Percentiles rank a stretch among this genome's conserved stretches.
Conservation (phyloP, 2,329 filamentous ascomycete species). For the Fragosphaeria purpurea region DNA sequence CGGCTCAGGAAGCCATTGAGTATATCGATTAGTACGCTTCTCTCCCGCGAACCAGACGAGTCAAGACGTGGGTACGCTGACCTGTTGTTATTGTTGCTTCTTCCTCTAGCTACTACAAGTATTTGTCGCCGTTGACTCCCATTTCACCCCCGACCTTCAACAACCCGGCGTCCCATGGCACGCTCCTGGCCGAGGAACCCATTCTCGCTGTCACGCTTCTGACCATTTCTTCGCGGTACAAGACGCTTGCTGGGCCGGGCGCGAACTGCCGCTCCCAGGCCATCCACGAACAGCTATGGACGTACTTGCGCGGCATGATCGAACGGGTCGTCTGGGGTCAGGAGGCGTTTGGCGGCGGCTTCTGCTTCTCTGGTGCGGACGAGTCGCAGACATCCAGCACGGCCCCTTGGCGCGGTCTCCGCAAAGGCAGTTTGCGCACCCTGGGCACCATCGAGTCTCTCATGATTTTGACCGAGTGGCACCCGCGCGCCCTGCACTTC, state of each 20-base stretch:
- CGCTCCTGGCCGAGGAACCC: constrained; percentile 79
- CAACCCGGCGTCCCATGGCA: constrained; percentile 67
- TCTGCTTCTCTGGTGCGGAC: constrained; percentile 61
- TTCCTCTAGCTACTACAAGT: constrained; percentile 66
- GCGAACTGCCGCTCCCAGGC: constrained; percentile 76
- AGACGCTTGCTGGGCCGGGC: constrained; percentile 67
- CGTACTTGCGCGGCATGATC: constrained; percentile 88
- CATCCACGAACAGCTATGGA: constrained; percentile 94
- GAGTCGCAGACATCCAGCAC: constrained; percentile 56
- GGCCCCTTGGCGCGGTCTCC: constrained; percentile 58
- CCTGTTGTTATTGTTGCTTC: background rate
- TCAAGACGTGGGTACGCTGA: background rate
- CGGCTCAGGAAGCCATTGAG: constrained; percentile 79
- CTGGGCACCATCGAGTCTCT: constrained; percentile 90
- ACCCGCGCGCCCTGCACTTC: constrained; percentile 88
- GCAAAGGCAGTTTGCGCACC: constrained; percentile 73
- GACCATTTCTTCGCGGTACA: constrained; percentile 83
- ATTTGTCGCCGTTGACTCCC: constrained; percentile 82
- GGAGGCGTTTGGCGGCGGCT: constrained; percentile 85
- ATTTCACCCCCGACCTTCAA: constrained; percentile 88
- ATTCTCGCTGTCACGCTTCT: constrained; percentile 86
- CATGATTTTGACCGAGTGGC: constrained; percentile 93
- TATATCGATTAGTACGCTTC: constrained; percentile 77
- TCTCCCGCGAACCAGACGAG: background rate
- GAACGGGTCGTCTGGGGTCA: constrained; percentile 92